Conservation (phyloP, 1,284 basidiomycete species). For the Filobasidium uniguttulatum region DNA sequence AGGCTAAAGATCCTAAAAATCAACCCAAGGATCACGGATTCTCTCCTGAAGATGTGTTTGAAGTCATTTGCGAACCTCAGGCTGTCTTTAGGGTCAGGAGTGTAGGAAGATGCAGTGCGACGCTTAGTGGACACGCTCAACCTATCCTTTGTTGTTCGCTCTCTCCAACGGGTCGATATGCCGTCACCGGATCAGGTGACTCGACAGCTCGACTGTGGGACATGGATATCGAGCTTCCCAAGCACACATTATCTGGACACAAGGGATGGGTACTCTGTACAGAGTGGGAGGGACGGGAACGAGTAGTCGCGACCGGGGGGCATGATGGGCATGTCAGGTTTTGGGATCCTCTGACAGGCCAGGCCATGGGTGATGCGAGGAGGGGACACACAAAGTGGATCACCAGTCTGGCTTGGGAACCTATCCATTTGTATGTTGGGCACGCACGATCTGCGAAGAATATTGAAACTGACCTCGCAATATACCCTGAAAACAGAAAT, state of each 20-base stretch:
- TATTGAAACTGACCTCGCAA: slow-evolving; percentile 7
- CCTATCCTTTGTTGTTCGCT: slow-evolving; percentile 92
- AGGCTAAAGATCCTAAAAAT: slow-evolving; percentile 40
- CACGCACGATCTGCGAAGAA: no score
- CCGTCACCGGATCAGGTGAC: slow-evolving; percentile 92
- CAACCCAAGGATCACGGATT: slow-evolving; percentile 35
- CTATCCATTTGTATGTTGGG: slow-evolving; percentile 70
- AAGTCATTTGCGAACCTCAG: slow-evolving; percentile 80
- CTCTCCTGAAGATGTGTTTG: slow-evolving; percentile 72
- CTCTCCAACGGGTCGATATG: slow-evolving; percentile 76
- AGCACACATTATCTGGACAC: slow-evolving; percentile 75
- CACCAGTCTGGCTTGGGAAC: slow-evolving; percentile 92
- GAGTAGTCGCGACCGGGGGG: slow-evolving; percentile 78
- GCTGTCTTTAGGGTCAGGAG: slow-evolving; percentile 90
- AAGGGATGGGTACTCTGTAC: slow-evolving; percentile 92
- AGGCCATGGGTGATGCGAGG: slow-evolving; percentile 65
- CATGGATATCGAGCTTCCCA: slow-evolving; percentile 81
- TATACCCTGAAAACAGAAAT: slow-evolving; percentile 35
- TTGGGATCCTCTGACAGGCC: slow-evolving; percentile 83
- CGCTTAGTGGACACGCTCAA: slow-evolving; percentile 76
- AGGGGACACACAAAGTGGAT: slow-evolving; percentile 96
- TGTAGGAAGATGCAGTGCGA: slow-evolving; percentile 83
- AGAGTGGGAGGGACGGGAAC: slow-evolving; percentile 89
- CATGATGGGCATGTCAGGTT: slow-evolving; percentile 77
- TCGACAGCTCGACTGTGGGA: slow-evolving; percentile 90